phyloP scores from a whole-genome alignment of 257 asterid species.

The Solanum chiquidenum region DNA sequence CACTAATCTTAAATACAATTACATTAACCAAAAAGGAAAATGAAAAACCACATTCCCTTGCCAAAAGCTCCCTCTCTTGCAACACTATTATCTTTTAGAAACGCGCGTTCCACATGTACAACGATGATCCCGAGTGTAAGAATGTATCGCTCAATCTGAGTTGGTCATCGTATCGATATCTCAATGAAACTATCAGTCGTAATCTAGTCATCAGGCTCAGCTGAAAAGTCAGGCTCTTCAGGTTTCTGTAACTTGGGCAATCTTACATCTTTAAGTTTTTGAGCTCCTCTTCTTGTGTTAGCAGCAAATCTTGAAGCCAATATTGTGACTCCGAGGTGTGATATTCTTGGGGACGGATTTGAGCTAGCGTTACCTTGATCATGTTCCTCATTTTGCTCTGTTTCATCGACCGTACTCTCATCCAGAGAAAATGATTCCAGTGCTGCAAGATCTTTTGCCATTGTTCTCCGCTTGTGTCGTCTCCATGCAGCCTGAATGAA shows the following conservation, averaged over 20 bases:
- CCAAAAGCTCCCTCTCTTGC: background rate
- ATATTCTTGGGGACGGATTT: conserved; percentile 20
- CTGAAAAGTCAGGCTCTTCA: conserved; percentile 81
- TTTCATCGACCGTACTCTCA: conserved; percentile 15
- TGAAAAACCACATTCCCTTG: background rate
- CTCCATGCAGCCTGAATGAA: conserved; percentile 86
- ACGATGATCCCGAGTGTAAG: background rate
- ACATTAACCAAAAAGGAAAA: background rate
- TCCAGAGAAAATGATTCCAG: conserved; percentile 48
- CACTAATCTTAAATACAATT: background rate
- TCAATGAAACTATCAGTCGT: background rate
- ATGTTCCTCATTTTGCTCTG: conserved; percentile 24
- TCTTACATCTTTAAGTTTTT: conserved; percentile 58
- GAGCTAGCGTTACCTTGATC: conserved; percentile 9
- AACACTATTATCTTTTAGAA: background rate
- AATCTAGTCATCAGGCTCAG: conserved; percentile 61
- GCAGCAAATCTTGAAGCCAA: conserved; percentile 88
- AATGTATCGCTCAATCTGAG: background rate
- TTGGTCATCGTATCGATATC: background rate
- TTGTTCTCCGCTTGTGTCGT: conserved; percentile 54
- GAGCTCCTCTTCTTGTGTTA: conserved; percentile 79
- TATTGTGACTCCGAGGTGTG: conserved; percentile 63
- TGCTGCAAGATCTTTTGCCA: conserved; percentile 56
- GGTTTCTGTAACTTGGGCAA: conserved; percentile 73
- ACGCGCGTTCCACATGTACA: background rate